A percentile compares a stretch with the other conserved stretches of the same genome.
Evolutionary conservation across 176 grass and related monocot species (phyloP).

Genomic region (Saccharum spontaneum): DNA sequence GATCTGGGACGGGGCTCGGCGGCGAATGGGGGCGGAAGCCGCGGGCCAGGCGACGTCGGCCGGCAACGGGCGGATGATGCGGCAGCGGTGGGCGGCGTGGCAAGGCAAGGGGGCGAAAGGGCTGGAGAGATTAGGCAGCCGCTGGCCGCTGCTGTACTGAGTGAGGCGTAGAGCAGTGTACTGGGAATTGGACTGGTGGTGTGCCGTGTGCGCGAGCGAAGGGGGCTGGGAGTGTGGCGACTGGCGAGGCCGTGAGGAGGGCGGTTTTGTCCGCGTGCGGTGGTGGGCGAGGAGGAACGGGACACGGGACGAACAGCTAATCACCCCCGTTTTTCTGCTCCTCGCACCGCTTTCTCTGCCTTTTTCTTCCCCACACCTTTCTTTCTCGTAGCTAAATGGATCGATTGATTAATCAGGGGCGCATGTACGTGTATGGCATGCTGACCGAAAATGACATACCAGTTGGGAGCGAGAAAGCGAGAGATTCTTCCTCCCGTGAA

Average conservation of each 20-base stretch:
- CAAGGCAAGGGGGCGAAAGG: background rate
- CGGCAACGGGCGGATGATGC: background rate
- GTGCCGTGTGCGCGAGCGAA: background rate
- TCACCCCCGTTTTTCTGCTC: background rate
- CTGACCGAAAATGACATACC: slow-evolving; percentile 8
- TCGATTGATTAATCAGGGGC: background rate
- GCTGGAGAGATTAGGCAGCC: slow-evolving; percentile 37
- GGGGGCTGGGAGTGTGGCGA: background rate
- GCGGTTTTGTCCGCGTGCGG: slow-evolving; percentile 49
- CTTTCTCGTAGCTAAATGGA: background rate
- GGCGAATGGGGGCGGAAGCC: background rate
- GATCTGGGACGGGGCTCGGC: slow-evolving; percentile 30
- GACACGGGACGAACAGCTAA: slow-evolving; percentile 45
- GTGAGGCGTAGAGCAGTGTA: slow-evolving; percentile 9
- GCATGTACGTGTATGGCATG: slow-evolving; percentile 21
- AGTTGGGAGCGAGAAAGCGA: slow-evolving; percentile 6
- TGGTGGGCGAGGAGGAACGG: background rate
- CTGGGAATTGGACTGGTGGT: background rate
- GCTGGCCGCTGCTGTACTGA: background rate
- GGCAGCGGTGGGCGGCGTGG: background rate
- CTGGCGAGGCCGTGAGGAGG: slow-evolving; percentile 6
- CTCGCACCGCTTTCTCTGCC: background rate
- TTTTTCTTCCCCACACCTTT: background rate
- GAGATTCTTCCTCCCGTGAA: background rate
- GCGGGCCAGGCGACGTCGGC: background rate